Evolutionary conservation across 305 asterid species (phyloP).

Genomic region (Striga hermonthica): DNA sequence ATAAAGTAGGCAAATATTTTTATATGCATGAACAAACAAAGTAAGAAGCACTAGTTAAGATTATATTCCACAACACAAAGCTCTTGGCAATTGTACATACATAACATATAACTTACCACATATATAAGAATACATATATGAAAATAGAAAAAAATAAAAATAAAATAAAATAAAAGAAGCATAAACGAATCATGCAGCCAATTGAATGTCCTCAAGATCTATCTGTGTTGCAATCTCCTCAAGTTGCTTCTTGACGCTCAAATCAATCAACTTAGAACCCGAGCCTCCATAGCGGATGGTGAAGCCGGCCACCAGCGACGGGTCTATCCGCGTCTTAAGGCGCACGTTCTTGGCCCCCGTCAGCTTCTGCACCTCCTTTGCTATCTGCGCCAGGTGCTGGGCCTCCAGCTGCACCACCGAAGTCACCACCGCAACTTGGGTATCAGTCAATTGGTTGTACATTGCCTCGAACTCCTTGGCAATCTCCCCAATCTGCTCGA

Average conservation of each 20-base stretch:
- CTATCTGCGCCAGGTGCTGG: slow-evolving; percentile 76
- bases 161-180: too few species aligned
- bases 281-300: slow-evolving; percentile 67
- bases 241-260: slow-evolving; percentile 94
- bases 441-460: slow-evolving; percentile 56
- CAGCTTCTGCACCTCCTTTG: slow-evolving; percentile 72
- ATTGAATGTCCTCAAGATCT: slow-evolving; percentile 69
- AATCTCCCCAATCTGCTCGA: slow-evolving; percentile 58
- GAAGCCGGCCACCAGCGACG: slow-evolving; percentile 82
- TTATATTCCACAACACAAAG: not conserved
- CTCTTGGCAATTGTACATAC: not conserved
- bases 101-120: too few species aligned
- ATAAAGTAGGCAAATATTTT: too few species aligned
- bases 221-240: slow-evolving; percentile 72
- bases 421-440: slow-evolving; percentile 71
- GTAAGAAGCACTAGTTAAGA: too few species aligned
- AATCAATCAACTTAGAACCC: slow-evolving; percentile 78
- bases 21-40: too few species aligned
- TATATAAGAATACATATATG: too few species aligned
- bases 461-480: slow-evolving; percentile 62
- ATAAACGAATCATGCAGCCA: slow-evolving; percentile 32
- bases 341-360: slow-evolving; percentile 71
- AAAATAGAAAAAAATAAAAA: not conserved
- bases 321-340: slow-evolving; percentile 63
- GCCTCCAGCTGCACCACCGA: slow-evolving; percentile 79